Base-by-base conservation (phyloP, 495 filamentous ascomycete genomes). In the Hypomontagnella submonticulosa region DNA sequence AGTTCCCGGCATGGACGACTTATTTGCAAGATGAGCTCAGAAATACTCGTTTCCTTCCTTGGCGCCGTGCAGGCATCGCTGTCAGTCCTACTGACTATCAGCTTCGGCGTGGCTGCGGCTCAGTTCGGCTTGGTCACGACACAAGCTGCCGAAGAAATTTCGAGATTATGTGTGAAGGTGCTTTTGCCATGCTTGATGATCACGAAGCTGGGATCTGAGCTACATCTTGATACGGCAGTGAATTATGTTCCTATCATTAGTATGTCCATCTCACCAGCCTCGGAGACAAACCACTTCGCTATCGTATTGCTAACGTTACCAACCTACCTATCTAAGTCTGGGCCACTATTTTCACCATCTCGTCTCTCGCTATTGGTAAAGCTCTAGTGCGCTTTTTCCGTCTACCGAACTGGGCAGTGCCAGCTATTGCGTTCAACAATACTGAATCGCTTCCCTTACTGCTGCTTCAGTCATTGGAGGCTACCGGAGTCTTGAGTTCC, bases 381-480 rank as follows among this genome's bases (percentile, higher is more conserved):
- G 44, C 77, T 2, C 61, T 76, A 0, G 81, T 79, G 0, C 75
- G 76, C 34, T 10, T 80, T 3, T 81, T 90, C 52, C 69, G 66
- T 32, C 69, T 92, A 33, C 90, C 89, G 1, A 74, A 77, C 48
- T 93, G 88, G 89, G 82, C 84, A 11, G 86, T 85, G 0, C 85
- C 87, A 0, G 87, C 88, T 1, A 81, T 90, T 46, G 80, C 87
- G 38, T 91, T 92, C 77, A 93, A 92, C 77, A 94, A 92, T 68
- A 91, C 90, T 0, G 90, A 88, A 0, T 85, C 82, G 23, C 84
- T 92, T 32, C 90, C 90, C 0, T 76, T 94, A 12, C 77, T 92
- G 3, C 81, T 92, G 2, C 79, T 91, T 33, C 80, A 89, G 54
- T 84, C 86, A 5, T 80, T 93, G 3, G 80, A 85, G 30, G 76